These are phyloP conservation scores for Meripilus lineatus DNA, from an alignment of 1,284 basidiomycete species.

Conservation along the genomic window DNA sequence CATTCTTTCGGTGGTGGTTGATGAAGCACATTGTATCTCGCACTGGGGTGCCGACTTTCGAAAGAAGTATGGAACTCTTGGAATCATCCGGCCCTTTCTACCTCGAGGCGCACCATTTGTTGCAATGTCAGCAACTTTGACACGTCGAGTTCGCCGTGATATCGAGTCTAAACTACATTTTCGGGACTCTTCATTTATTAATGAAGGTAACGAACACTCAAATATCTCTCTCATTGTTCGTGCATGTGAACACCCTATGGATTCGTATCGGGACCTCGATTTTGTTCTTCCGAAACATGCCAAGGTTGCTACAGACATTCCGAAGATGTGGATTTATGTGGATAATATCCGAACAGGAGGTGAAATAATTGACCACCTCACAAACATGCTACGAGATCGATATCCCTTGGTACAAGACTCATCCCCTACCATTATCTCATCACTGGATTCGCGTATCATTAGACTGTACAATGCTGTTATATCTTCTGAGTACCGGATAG, in stretches of 20 bases:
- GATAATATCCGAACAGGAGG: conserved; percentile 15
- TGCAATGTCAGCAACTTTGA: conserved; percentile 35
- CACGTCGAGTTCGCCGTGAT: conserved; percentile 25
- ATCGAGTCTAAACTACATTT: conserved; percentile 30
- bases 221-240: conserved; percentile 36
- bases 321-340: conserved; percentile 19
- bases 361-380: conserved; percentile 18
- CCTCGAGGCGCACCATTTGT: conserved; percentile 29
- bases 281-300: conserved; percentile 28
- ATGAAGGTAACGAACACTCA: conserved; percentile 8
- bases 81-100: conserved; percentile 30
- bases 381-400: background rate
- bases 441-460: conserved; percentile 4
- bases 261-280: conserved; percentile 31
- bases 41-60: conserved; percentile 35
- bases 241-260: conserved; percentile 32
- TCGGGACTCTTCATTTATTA: conserved; percentile 6
- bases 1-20: conserved; percentile 30
- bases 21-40: no score
- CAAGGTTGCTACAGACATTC: conserved; percentile 8
- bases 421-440: no score
- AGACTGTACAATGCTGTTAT: conserved; percentile 19
- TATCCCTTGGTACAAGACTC: background rate
- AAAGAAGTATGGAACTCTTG: conserved; percentile 33
- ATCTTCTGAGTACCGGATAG: conserved; percentile 11